Conservation (phyloP, 768 basidiomycete genomes). For the Lepiota venenata region DNA sequence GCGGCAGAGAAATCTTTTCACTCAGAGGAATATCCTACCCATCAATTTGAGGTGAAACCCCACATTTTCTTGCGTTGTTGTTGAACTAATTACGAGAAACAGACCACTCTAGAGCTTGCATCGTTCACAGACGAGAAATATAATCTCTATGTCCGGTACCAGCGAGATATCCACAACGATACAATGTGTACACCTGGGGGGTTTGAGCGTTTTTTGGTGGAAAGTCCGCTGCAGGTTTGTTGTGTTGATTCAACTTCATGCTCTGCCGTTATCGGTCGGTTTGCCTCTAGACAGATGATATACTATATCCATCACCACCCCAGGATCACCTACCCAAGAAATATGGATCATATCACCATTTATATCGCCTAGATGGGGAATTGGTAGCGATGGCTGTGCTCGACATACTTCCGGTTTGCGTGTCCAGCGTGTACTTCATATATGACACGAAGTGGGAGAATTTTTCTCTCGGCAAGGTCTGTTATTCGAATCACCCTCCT, state of each 20-base stretch:
- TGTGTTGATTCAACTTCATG: neutral
- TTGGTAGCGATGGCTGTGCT: slow-evolving; percentile 86
- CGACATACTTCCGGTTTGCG: slow-evolving; percentile 85
- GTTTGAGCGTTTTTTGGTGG: slow-evolving; percentile 77
- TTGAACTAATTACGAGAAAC: neutral
- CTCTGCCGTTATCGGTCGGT: neutral
- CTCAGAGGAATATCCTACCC: slow-evolving; percentile 28
- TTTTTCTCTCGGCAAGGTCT: slow-evolving; percentile 76
- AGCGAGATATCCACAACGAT: slow-evolving; percentile 75
- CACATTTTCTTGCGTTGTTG: neutral
- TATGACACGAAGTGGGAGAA: slow-evolving; percentile 72
- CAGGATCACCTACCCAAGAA: slow-evolving; percentile 61
- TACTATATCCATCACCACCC: slow-evolving; percentile 48
- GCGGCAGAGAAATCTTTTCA: slow-evolving; percentile 43
- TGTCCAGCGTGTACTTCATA: slow-evolving; percentile 86
- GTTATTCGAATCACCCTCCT: neutral
- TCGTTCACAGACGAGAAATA: slow-evolving; percentile 81
- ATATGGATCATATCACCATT: slow-evolving; percentile 93
- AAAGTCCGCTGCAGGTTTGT: slow-evolving; percentile 69
- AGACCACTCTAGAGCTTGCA: slow-evolving; percentile 78
- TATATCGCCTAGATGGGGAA: slow-evolving; percentile 78
- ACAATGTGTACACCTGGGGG: slow-evolving; percentile 39
- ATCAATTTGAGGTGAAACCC: slow-evolving; percentile 57
- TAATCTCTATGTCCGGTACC: slow-evolving; percentile 73
- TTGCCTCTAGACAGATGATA: slow-evolving; percentile 48